Conservation (phyloP, 2,329 filamentous ascomycete species). For the Samsoniella hepiali region DNA sequence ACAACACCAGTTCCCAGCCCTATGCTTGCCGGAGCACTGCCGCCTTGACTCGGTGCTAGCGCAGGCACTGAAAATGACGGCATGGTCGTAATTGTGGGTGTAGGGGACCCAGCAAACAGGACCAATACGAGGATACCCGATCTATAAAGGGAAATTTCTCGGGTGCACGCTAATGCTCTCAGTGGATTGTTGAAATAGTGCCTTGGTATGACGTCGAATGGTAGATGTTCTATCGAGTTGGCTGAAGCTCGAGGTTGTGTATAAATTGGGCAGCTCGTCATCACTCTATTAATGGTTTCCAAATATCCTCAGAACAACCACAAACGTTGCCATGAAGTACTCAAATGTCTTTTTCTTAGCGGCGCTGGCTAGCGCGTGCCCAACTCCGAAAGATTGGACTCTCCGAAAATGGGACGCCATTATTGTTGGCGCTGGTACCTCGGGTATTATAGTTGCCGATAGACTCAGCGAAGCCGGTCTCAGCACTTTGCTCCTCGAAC, state of each 20-base stretch:
- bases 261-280: conserved; percentile 1
- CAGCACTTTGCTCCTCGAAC: conserved; percentile 50
- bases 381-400: conserved; percentile 20
- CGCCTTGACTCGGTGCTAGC: neutral
- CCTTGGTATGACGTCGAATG: conserved; percentile 14
- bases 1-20: neutral
- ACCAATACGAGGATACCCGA: conserved; percentile 9
- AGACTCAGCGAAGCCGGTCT: conserved; percentile 49
- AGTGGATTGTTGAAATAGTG: neutral
- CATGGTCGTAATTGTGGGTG: conserved; percentile 18
- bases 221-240: neutral
- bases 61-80: neutral
- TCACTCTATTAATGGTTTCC: neutral
- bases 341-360: neutral
- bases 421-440: conserved; percentile 49
- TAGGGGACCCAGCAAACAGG: conserved; percentile 1
- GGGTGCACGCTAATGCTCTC: neutral
- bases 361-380: conserved; percentile 12
- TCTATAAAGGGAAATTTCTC: conserved; percentile 11
- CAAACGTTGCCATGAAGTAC: conserved; percentile 1
- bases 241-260: neutral
- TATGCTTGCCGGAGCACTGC: neutral
- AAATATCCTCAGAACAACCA: neutral
- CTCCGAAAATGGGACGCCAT: conserved; percentile 31
- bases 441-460: conserved; percentile 51